Base-by-base conservation (phyloP, 129 eudicot species). In the Flaveria ramosissima region DNA sequence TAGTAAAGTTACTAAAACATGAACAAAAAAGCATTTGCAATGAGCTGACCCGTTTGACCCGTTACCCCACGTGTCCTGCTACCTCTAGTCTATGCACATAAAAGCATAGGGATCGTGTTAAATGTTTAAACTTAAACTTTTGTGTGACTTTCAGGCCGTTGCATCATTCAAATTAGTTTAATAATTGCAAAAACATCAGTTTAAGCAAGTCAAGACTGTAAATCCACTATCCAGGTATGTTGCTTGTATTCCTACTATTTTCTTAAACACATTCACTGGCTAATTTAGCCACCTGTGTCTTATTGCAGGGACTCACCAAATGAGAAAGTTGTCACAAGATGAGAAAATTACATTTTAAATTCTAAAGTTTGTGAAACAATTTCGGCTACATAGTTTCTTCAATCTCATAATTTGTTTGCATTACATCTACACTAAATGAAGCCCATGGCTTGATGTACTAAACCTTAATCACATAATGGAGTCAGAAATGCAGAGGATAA, bases 121-220 rank as follows among this genome's bases (percentile, higher is more conserved):
- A 48, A 36, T 50, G 73, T 21, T 50, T 21, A 7, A 70, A 14
- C 30, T 15, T 24, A 66, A 72, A 48, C 39, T 41, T 42, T 10
- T 7, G 41, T 45, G 16, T 61, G 16, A 47, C 30, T 69, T 68
- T 83, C 93, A 94, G 98, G 98, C 90, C 45, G 89, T 94, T 78
- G 83, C 89, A 64, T 91, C 98, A 47, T 94, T 91, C 91, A 86
- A 83, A 68, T 80, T 94, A 24, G 79, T 68, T 53, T 84, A 79
- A 87, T 39, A 26, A 41, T 17, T 52, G 68, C 53, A 41, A 59
- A 41, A 59, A 64, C 59, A 61, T 36, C 72, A 14, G 19, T 63
- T 63, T 24, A 79, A 42, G 52, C 74, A 73, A 55, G 9, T 42
- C 39, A 11, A 19, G 50, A 62, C 57, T 46, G 57, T 56, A 70